phyloP scores from a whole-genome alignment of 2,329 filamentous ascomycete genomes.

The Fusarium setosum region DNA sequence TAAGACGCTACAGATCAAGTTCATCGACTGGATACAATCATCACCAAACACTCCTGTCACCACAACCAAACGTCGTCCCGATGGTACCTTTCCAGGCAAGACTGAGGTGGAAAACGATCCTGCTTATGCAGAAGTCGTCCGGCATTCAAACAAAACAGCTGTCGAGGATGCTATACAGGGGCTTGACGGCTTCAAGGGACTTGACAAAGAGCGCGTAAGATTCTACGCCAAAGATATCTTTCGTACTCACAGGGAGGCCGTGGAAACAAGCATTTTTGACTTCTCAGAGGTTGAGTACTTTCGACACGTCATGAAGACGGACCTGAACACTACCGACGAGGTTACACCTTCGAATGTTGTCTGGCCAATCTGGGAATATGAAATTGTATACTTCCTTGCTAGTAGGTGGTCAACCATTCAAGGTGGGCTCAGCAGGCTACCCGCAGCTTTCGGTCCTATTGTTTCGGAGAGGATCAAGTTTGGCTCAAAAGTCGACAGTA shows the following conservation, averaged over 20 bases:
- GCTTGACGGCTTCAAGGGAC: constrained; percentile 33
- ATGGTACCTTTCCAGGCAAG: constrained; percentile 44
- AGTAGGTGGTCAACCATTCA: constrained; percentile 22
- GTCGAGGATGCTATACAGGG: constrained; percentile 13
- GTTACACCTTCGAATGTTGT: neutral
- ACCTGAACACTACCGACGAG: constrained; percentile 54
- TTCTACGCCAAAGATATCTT: constrained; percentile 55
- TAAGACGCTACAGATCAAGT: constrained; percentile 63
- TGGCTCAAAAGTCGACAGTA: constrained; percentile 8
- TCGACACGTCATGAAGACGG: constrained; percentile 61
- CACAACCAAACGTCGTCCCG: neutral
- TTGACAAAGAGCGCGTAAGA: neutral
- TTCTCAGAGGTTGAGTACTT: constrained; percentile 63
- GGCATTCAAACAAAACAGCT: constrained; percentile 32
- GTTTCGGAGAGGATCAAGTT: neutral
- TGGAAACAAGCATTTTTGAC: constrained; percentile 44
- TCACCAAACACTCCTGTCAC: constrained; percentile 42
- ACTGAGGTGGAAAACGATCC: constrained; percentile 31
- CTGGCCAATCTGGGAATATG: constrained; percentile 44
- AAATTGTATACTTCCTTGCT: constrained; percentile 24
- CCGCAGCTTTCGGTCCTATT: constrained; percentile 1
- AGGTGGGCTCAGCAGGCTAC: constrained; percentile 3
- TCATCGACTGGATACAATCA: constrained; percentile 71
- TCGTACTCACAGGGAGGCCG: constrained; percentile 49
- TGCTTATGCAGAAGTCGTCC: constrained; percentile 16